Conservation (phyloP, 176 grass and related monocot genomes). For the Oryza meridionalis region DNA sequence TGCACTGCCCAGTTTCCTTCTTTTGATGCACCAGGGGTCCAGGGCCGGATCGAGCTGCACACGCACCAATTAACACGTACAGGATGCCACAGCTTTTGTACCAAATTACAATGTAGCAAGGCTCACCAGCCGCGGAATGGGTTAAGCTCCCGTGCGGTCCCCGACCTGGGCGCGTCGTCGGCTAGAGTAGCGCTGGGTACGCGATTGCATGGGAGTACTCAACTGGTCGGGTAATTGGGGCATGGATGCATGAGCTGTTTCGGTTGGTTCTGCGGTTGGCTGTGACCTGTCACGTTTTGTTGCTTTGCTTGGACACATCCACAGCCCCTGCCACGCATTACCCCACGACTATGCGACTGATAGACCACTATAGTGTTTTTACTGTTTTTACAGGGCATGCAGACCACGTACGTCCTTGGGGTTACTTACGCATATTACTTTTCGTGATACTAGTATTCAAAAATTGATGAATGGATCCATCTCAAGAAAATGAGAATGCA, state of each 20-base stretch:
- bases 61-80: background rate
- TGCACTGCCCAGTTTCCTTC: background rate
- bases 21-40: constrained; percentile 14
- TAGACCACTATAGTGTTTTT: background rate
- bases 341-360: background rate
- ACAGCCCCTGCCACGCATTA: background rate
- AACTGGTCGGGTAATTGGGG: background rate
- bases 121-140: background rate
- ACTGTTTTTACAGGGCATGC: background rate
- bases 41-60: background rate
- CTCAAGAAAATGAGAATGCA: too few species aligned
- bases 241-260: constrained; percentile 20
- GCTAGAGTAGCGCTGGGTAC: constrained; percentile 6
- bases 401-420: background rate
- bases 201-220: constrained; percentile 25
- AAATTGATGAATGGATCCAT: too few species aligned
- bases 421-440: too few species aligned
- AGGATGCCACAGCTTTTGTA: background rate
- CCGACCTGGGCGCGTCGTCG: background rate
- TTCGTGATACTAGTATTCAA: too few species aligned
- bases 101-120: background rate
- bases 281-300: constrained; percentile 41
- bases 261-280: constrained; percentile 34
- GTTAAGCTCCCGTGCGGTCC: background rate
- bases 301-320: constrained; percentile 40